Evolutionary conservation across 441 rosid genomes (phyloP).

Genomic region (Pelargonium exstipulatum): DNA sequence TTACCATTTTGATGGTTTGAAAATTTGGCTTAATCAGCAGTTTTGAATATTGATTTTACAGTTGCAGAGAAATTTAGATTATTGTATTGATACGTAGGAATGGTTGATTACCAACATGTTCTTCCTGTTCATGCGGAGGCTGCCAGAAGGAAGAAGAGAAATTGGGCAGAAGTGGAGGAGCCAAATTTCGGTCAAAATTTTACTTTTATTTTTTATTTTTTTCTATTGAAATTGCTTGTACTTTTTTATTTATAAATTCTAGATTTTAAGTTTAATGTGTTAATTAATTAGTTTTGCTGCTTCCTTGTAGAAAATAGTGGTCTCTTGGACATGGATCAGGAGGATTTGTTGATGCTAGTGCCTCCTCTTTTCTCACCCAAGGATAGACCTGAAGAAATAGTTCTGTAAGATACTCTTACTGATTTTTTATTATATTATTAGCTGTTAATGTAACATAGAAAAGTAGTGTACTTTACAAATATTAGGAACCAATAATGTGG

Average conservation of each 20-base stretch:
- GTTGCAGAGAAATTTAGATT: background rate
- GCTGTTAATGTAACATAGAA: background rate
- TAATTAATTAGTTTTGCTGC: background rate
- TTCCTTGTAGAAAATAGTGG: conserved; percentile 38
- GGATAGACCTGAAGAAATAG: conserved; percentile 71
- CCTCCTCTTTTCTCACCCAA: conserved; percentile 79
- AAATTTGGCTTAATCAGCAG: conserved; percentile 2
- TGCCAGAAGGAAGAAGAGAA: conserved; percentile 62
- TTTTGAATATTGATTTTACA: background rate
- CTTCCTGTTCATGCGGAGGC: conserved; percentile 74
- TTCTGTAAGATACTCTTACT: conserved; percentile 30
- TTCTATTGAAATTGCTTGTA: conserved; percentile 5
- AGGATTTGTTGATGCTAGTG: conserved; percentile 71
- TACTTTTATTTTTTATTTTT: conserved; percentile 10
- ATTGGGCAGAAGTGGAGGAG: conserved; percentile 47
- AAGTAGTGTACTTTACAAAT: background rate
- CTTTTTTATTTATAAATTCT: conserved; percentile 2
- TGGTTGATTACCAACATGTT: conserved; percentile 96
- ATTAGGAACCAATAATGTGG: background rate
- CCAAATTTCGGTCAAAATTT: conserved; percentile 42
- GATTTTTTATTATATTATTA: background rate
- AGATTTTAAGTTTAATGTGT: background rate
- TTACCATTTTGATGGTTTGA: conserved; percentile 68
- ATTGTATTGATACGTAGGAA: conserved; percentile 41
- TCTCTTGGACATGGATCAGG: conserved; percentile 64